Percentiles rank a stretch among this genome's conserved stretches.
Evolutionary conservation across 2,329 filamentous ascomycete species (phyloP).

Genomic region (Triangularia setosa): DNA sequence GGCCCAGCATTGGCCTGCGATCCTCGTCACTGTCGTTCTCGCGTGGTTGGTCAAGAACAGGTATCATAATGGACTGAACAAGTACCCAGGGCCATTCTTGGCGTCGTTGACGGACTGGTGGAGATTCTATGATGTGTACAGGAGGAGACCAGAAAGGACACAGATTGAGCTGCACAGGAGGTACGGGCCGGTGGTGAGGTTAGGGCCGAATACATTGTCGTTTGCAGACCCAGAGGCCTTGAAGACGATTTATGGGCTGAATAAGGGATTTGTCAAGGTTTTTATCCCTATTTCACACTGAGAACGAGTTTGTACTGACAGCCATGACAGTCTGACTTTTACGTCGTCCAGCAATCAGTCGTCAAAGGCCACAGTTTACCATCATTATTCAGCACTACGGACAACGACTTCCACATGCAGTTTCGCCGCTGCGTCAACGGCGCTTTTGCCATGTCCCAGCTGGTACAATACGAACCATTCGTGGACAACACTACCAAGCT

Average conservation of each 20-base stretch:
- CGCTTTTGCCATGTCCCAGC: slow-evolving; percentile 72
- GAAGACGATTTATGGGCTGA: slow-evolving; percentile 74
- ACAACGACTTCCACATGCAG: slow-evolving; percentile 71
- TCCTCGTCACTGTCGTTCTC: slow-evolving; percentile 31
- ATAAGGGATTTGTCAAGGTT: slow-evolving; percentile 77
- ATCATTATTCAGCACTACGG: slow-evolving; percentile 72
- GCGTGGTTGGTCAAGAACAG: slow-evolving; percentile 47
- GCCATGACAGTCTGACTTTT: slow-evolving; percentile 64
- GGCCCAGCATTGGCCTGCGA: slow-evolving; percentile 41
- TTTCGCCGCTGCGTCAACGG: slow-evolving; percentile 72
- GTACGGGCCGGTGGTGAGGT: slow-evolving; percentile 68
- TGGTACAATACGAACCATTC: slow-evolving; percentile 76
- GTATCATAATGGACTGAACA: slow-evolving; percentile 57
- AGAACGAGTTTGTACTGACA: background rate
- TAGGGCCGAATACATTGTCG: slow-evolving; percentile 70
- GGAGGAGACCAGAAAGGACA: slow-evolving; percentile 62
- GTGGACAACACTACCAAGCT: slow-evolving; percentile 71
- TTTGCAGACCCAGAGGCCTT: slow-evolving; percentile 71
- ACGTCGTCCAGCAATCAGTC: slow-evolving; percentile 72
- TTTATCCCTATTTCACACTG: background rate
- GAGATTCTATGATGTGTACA: slow-evolving; percentile 66
- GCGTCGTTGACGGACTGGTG: slow-evolving; percentile 70
- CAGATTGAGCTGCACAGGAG: slow-evolving; percentile 65
- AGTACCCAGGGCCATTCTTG: slow-evolving; percentile 67
- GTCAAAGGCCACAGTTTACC: slow-evolving; percentile 63